Evolutionary conservation across 2,329 filamentous ascomycete genomes (phyloP), one percentile per base, ranked within the genome.

Genomic region (Emergomyces africanus): DNA sequence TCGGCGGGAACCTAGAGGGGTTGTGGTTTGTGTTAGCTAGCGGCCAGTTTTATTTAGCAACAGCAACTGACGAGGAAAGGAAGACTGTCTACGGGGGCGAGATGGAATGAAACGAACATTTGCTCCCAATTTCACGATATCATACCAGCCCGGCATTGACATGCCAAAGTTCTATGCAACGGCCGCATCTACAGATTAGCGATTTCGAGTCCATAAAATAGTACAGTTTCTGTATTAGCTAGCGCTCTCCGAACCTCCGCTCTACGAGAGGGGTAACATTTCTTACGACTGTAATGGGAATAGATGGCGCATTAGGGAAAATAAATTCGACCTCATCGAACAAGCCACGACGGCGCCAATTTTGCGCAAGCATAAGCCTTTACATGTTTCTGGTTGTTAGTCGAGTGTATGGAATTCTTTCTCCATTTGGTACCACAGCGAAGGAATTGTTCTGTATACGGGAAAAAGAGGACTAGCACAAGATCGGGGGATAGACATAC

Each of bases 311-410:
- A 76, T 96, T 89, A 18, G 94, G 94, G 72, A 99, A 86, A 69
- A 99, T 83, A 73, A 97, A 97, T 70, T 92, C 88, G 71, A 96
- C 89, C 74, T 96, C 88, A 60, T 90, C 83, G 64, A 97, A 89
- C 69, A 86, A 86, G 72, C 84, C 82, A 57, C 88, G 82, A 39
- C 86, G 81, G 59, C 90, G 85, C 87, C 88, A 96, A 74, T 92
- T 90, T 77, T 95, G 86, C 37, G 94, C 90, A 23, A 94, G 82
- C 60, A 83, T 84, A 50, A 87, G 81, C 83, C 84, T 80, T 57
- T 60, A 54, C n/a, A 12, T 33, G 33, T 20, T 41, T 25, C 49
- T 4, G 30, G 35, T 37, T n/a, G 35, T 39, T 23, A 37, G 51
- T 25, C 4, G 20, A 15, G 44, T 55, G 15, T 1, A 14, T 6